A percentile compares a stretch with the other conserved stretches of the same genome.
Evolutionary conservation across 1,139 yeast genomes (phyloP).

Genomic region (Suhomyces kunorum): DNA sequence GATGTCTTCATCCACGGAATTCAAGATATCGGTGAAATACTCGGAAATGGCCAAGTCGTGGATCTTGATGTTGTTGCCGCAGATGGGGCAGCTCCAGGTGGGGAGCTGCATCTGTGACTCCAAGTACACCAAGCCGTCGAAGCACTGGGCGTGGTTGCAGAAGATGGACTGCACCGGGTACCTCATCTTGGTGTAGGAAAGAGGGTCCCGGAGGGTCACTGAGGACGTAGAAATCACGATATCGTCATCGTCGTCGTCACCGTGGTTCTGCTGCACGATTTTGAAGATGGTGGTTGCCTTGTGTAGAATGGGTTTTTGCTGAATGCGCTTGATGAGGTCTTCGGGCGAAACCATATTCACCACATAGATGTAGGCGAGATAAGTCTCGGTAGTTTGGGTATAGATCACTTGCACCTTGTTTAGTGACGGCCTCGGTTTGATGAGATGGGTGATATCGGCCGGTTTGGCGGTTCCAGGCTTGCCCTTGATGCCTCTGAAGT

Average conservation of each 20-base stretch:
- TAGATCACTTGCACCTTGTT: conserved; percentile 54
- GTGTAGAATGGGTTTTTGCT: conserved; percentile 47
- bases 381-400: conserved; percentile 50
- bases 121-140: conserved; percentile 63
- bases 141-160: conserved; percentile 72
- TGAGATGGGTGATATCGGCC: conserved; percentile 55
- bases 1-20: conserved; percentile 43
- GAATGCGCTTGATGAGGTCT: conserved; percentile 27
- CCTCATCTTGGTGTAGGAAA: conserved; percentile 60
- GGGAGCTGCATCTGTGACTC: conserved; percentile 63
- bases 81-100: conserved; percentile 70
- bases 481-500: conserved; percentile 61
- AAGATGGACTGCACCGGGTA: conserved; percentile 58
- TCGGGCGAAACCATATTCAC: conserved; percentile 51
- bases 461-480: conserved; percentile 67
- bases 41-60: conserved; percentile 63
- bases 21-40: conserved; percentile 54
- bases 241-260: conserved; percentile 51
- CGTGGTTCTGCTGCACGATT: conserved; percentile 36
- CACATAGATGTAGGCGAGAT: conserved; percentile 51
- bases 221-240: conserved; percentile 57
- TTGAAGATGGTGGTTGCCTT: conserved; percentile 46
- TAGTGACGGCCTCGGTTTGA: conserved; percentile 28
- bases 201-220: conserved; percentile 62
- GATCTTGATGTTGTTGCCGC: conserved; percentile 45